These are phyloP conservation scores for Populus ilicifolia DNA, from an alignment of 345 rosid species.

Conservation along the genomic window DNA sequence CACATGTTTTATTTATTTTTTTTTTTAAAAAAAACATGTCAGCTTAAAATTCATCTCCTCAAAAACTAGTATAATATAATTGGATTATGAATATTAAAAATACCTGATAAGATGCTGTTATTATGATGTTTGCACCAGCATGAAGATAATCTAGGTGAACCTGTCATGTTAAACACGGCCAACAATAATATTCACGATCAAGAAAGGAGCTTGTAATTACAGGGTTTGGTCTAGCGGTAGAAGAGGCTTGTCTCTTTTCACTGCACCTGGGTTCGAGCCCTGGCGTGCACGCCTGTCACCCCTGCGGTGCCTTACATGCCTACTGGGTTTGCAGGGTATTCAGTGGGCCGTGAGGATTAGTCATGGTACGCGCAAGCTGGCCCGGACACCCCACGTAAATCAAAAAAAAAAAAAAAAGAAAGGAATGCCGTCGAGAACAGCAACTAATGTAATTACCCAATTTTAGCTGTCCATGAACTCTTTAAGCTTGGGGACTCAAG, in stretches of 20 bases:
- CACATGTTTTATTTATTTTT: neutral
- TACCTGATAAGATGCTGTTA: slow-evolving; percentile 88
- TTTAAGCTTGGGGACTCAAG: neutral
- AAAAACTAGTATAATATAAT: neutral
- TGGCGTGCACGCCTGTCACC: no score
- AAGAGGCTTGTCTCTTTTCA: no score
- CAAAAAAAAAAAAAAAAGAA: no score
- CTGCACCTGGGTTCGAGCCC: no score
- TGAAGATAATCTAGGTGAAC: slow-evolving; percentile 90
- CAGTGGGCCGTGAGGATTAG: no score
- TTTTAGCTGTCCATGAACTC: neutral
- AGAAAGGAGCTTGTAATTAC: no score
- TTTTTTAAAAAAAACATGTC: neutral
- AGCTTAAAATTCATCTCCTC: neutral
- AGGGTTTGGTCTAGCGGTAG: no score
- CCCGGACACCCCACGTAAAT: no score
- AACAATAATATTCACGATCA: neutral
- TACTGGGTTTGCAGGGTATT: no score
- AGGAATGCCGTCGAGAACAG: neutral
- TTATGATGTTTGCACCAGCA: slow-evolving; percentile 75
- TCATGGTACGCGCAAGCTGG: no score
- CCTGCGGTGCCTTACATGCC: no score
- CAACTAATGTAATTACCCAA: neutral
- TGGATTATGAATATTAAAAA: neutral
- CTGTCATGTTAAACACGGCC: slow-evolving; percentile 27